Percentiles rank a stretch among this genome's conserved stretches.
Conservation (phyloP, 208 protist species). For the Baffinella frigidus region DNA sequence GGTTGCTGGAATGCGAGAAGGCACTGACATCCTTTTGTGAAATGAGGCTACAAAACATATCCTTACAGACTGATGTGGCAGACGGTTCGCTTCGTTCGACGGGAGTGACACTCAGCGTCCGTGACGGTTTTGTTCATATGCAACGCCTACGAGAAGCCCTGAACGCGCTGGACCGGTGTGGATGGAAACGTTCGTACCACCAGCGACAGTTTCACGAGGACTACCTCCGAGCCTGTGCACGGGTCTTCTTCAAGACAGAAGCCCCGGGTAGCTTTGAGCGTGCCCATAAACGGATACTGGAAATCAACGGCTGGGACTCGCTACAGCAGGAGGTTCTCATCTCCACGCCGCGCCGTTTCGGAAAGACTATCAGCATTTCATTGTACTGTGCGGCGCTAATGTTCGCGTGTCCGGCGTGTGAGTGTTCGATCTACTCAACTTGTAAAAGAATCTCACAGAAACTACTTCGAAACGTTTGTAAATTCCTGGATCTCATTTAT, state of each 20-base stretch:
- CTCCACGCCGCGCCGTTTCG: not conserved
- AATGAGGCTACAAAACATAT: no score
- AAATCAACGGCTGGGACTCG: constrained; percentile 28
- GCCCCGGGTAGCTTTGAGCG: not conserved
- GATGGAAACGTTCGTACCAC: constrained; percentile 5
- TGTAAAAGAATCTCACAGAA: constrained; percentile 48
- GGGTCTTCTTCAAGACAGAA: constrained; percentile 14
- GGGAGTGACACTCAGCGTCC: no score
- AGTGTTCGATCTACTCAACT: constrained; percentile 12
- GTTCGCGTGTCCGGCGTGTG: not conserved
- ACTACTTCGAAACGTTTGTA: not conserved
- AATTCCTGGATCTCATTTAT: not conserved
- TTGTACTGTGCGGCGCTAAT: constrained; percentile 39
- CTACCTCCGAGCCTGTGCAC: not conserved
- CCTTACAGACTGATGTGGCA: no score
- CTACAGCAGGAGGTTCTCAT: constrained; percentile 33
- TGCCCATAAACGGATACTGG: constrained; percentile 11
- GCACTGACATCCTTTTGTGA: no score
- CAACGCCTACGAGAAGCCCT: not conserved
- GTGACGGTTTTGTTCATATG: no score
- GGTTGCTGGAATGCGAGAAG: no score
- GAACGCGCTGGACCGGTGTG: not conserved
- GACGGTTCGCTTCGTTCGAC: no score
- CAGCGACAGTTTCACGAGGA: constrained; percentile 20
- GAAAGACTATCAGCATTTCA: not conserved